Percentiles rank a stretch among this genome's conserved stretches.
These are phyloP conservation scores for Lentinula sp. DNA, from an alignment of 768 basidiomycete species.

Conservation along the genomic window DNA sequence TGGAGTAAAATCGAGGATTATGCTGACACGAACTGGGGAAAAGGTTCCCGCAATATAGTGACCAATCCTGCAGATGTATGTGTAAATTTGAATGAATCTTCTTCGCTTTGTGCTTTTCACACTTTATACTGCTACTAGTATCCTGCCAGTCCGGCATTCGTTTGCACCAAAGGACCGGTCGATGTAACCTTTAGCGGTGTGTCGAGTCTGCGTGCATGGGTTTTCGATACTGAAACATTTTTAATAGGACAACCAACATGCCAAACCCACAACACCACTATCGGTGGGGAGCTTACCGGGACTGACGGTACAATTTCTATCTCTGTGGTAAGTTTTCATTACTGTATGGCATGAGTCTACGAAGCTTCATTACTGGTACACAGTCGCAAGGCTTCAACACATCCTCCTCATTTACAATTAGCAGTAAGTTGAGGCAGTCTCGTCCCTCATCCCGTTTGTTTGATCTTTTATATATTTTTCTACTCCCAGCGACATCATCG, in stretches of 20 bases:
- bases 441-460: neutral
- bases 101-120: neutral
- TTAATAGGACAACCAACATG: neutral
- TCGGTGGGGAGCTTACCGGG: neutral
- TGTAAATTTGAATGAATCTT: neutral
- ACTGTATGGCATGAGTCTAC: neutral
- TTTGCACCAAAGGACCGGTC: neutral
- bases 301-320: neutral
- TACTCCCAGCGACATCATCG: neutral
- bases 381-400: neutral
- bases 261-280: neutral
- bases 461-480: neutral
- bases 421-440: neutral
- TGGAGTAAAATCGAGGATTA: conserved; percentile 8
- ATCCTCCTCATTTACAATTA: neutral
- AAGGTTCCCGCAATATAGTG: conserved; percentile 8
- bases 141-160: neutral
- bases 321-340: neutral
- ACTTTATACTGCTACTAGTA: neutral
- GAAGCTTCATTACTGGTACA: neutral
- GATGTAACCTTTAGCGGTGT: neutral
- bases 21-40: conserved; percentile 10
- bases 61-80: conserved; percentile 10
- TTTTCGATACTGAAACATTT: neutral
- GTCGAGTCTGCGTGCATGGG: neutral